A percentile compares a stretch with the other conserved stretches of the same genome.
Conservation (phyloP, 805 yeast genomes). For the Gaillardinia entomophila region DNA sequence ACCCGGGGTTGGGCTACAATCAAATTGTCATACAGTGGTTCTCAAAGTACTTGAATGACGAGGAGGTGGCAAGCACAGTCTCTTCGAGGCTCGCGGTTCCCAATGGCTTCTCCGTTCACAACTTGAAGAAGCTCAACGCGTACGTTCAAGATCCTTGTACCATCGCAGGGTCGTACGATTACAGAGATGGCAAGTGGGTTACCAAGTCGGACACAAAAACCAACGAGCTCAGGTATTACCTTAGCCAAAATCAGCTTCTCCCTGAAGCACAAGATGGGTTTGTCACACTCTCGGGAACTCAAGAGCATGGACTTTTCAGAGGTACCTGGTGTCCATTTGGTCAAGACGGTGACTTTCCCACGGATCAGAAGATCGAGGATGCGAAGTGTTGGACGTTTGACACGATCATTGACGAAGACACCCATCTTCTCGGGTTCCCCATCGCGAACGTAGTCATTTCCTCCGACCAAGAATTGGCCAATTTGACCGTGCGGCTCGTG, state of each 20-base stretch:
- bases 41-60: slow-evolving; percentile 28
- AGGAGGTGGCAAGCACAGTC: slow-evolving; percentile 10
- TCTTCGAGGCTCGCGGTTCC: not conserved
- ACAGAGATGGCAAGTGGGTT: slow-evolving; percentile 38
- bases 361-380: slow-evolving; percentile 40
- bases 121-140: slow-evolving; percentile 24
- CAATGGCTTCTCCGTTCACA: slow-evolving; percentile 12
- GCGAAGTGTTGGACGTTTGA: slow-evolving; percentile 33
- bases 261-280: too few species aligned
- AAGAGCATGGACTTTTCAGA: slow-evolving; percentile 39
- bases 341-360: slow-evolving; percentile 40
- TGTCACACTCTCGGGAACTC: slow-evolving; percentile 21
- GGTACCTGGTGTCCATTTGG: slow-evolving; percentile 46
- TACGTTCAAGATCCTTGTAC: slow-evolving; percentile 39
- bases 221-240: not conserved
- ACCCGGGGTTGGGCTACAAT: slow-evolving; percentile 39
- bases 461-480: slow-evolving; percentile 33
- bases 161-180: slow-evolving; percentile 29
- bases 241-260: too few species aligned
- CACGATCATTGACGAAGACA: slow-evolving; percentile 14
- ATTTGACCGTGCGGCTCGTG: slow-evolving; percentile 31
- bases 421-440: slow-evolving; percentile 34
- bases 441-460: slow-evolving; percentile 21
- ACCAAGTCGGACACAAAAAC: slow-evolving; percentile 3
- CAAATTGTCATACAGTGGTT: slow-evolving; percentile 39